phyloP scores from a whole-genome alignment of 768 basidiomycete species.

The Cubamyces sp. region DNA sequence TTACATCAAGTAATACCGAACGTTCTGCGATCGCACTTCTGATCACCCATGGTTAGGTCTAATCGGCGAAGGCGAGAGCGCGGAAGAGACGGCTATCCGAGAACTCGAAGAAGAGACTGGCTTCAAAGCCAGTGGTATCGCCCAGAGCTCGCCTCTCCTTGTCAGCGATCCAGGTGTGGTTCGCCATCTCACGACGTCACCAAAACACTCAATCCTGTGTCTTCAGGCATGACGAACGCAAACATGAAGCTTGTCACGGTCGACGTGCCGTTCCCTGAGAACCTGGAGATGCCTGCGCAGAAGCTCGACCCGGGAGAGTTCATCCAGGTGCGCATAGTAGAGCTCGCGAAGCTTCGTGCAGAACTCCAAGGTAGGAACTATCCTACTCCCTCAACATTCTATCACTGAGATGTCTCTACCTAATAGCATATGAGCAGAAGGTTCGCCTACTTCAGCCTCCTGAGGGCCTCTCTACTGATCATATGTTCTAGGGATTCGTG shows the following conservation, averaged over 20 bases:
- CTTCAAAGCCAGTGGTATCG: slow-evolving; percentile 65
- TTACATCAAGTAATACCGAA: too few relatives aligned
- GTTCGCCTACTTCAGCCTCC: slow-evolving; percentile 38
- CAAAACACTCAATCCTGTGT: not conserved
- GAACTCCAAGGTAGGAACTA: slow-evolving; percentile 63
- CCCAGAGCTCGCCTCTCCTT: slow-evolving; percentile 64
- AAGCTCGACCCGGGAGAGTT: slow-evolving; percentile 87
- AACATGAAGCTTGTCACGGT: slow-evolving; percentile 89
- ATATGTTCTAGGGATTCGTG: slow-evolving; percentile 44
- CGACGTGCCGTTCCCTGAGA: slow-evolving; percentile 65
- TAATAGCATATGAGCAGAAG: slow-evolving; percentile 60
- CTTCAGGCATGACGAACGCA: slow-evolving; percentile 86
- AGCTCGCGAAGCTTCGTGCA: slow-evolving; percentile 61
- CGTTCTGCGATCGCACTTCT: slow-evolving; percentile 5
- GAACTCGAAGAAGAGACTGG: slow-evolving; percentile 96
- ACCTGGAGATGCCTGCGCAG: slow-evolving; percentile 69
- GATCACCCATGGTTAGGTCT: slow-evolving; percentile 53
- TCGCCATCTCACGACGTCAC: slow-evolving; percentile 1
- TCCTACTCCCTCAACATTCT: not conserved
- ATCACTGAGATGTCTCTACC: not conserved
- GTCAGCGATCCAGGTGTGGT: slow-evolving; percentile 72
- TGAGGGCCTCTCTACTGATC: not conserved
- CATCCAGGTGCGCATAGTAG: slow-evolving; percentile 74
- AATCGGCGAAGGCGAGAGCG: slow-evolving; percentile 83
- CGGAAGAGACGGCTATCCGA: slow-evolving; percentile 79